Conservation (phyloP, 371 early-diverging fungal species). For the Saksenaea vasiformis region DNA sequence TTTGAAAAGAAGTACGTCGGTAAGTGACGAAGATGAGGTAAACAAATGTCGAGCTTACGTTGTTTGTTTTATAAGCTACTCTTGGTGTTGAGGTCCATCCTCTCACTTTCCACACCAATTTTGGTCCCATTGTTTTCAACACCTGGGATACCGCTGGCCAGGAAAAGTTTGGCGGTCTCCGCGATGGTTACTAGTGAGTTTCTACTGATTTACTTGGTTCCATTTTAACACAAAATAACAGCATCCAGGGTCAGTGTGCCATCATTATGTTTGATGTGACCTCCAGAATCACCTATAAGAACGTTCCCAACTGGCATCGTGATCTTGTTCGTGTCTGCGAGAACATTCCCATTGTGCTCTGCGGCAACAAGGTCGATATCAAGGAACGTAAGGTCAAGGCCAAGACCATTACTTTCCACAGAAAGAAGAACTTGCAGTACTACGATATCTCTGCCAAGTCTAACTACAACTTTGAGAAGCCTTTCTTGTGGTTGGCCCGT, state of each 20-base stretch:
- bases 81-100: slow-evolving; percentile 99
- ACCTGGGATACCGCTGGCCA: slow-evolving; percentile 99
- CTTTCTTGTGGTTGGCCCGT: slow-evolving; percentile 99
- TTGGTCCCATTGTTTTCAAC: slow-evolving; percentile 96
- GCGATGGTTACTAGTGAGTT: slow-evolving; percentile 99
- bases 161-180: slow-evolving; percentile 99
- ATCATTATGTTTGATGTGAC: slow-evolving; percentile 99
- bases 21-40: slow-evolving; percentile 54
- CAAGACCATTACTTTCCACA: slow-evolving; percentile 99
- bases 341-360: slow-evolving; percentile 99
- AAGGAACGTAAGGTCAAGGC: slow-evolving; percentile 99
- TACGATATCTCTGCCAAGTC: slow-evolving; percentile 99
- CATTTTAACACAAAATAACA: slow-evolving; percentile 22
- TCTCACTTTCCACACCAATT: slow-evolving; percentile 97
- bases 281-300: slow-evolving; percentile 99
- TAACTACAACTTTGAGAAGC: slow-evolving; percentile 99
- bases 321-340: slow-evolving; percentile 99
- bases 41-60: too few species aligned
- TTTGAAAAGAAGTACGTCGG: slow-evolving; percentile 99
- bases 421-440: slow-evolving; percentile 99
- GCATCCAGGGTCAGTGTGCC: slow-evolving; percentile 99
- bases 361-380: slow-evolving; percentile 99
- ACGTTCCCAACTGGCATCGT: slow-evolving; percentile 99
- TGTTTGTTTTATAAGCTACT: slow-evolving; percentile 76
- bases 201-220: background rate